Evolutionary conservation across 495 filamentous ascomycete genomes (phyloP).

Genomic region (Cercophora samala): DNA sequence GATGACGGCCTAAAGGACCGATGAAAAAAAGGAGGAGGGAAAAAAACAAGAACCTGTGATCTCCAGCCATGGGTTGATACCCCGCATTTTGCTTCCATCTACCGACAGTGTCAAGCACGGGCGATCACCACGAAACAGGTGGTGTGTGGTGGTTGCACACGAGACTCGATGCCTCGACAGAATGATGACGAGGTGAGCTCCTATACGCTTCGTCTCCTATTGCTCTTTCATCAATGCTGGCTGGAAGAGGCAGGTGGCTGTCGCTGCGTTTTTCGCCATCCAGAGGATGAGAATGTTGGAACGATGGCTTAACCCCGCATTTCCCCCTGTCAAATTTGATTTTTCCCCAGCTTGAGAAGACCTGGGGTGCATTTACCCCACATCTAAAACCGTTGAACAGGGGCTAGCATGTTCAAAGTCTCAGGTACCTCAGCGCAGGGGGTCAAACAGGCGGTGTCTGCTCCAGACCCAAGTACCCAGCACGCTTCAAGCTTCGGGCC

Average conservation of each 20-base stretch:
- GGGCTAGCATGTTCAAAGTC: constrained; percentile 8
- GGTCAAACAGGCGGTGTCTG: constrained; percentile 1
- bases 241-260: constrained; percentile 25
- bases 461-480: constrained; percentile 20
- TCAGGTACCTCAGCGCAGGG: constrained; percentile 16
- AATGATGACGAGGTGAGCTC: constrained; percentile 5
- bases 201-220: constrained; percentile 11
- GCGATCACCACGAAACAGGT: background rate
- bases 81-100: constrained; percentile 20
- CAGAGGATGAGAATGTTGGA: constrained; percentile 15
- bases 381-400: constrained; percentile 8
- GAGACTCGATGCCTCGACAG: background rate
- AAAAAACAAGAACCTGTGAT: background rate
- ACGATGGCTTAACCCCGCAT: constrained; percentile 9
- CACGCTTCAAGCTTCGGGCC: constrained; percentile 30
- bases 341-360: constrained; percentile 8
- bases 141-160: background rate
- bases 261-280: constrained; percentile 12
- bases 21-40: background rate
- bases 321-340: constrained; percentile 9
- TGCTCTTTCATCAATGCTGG: constrained; percentile 2
- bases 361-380: constrained; percentile 19
- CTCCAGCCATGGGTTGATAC: constrained; percentile 8
- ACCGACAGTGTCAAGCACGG: constrained; percentile 6
- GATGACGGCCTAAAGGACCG: constrained; percentile 9